Evolutionary conservation across 2,329 filamentous ascomycete species (phyloP), one percentile per base, ranked within the genome.

Genomic region (Fusarium mangiferae): DNA sequence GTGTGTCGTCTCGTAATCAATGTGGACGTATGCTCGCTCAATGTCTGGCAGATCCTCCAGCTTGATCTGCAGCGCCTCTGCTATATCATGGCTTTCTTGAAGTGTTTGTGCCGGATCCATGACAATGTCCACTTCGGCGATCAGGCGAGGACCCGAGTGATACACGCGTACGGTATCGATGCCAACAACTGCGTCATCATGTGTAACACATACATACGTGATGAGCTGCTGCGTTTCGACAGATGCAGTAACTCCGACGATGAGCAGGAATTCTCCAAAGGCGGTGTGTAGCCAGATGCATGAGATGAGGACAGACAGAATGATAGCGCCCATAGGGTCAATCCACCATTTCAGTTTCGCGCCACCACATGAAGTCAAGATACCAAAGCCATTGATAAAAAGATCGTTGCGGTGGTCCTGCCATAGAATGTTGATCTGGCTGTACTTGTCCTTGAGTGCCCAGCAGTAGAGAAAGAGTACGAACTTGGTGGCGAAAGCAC

Each of bases 381-480:
- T 91, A 89, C 93, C 95, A 76, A 97, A 94, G 61, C 94, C 94
- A 82, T 98, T 99, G 88, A 99, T 94, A 78, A 98, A 87, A n/a
- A 99, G 87, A 80, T 99, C 96, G 80, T 99, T 99, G 70, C 96
- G 92, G 84, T 99, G 96, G 80, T 98, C 96, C 82, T 97, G 94
- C 95, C 95, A 98, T 20, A 98, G 86, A 80, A 98, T 98, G 65
- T 93, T 90, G 73, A 98, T 91, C 82, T 98, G 95, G 69, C 91
- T 94, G 85, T 98, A 98, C 78, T 94, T 93, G 84, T 98, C 92
- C 75, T 96, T 92, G 78, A 98, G 84, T 9, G 94, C 90, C 90
- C 93, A 98, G 84, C 96, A 98, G 85, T 98, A 98, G 33, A 97
- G 77, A 82, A 98, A 98, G 2, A 98, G 87, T 10, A 78, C 79